Conservation (phyloP, 2,329 filamentous ascomycete genomes). For the Claviceps quebecensis region DNA sequence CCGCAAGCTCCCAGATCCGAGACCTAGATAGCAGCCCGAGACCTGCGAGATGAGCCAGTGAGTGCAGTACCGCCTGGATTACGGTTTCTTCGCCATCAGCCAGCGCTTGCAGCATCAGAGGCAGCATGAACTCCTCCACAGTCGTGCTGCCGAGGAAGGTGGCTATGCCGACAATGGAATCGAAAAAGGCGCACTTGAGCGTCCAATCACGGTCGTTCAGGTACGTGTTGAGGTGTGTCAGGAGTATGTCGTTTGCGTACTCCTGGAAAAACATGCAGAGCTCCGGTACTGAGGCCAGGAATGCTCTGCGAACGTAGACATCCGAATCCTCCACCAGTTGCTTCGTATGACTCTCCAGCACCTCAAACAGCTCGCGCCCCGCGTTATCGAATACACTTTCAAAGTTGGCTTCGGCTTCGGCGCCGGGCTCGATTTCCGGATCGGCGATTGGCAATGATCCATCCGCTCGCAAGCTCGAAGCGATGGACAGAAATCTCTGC, state of each 20-base stretch:
- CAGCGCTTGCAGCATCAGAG: constrained; percentile 88
- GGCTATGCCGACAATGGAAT: constrained; percentile 84
- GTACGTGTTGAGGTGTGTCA: constrained; percentile 94
- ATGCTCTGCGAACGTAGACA: constrained; percentile 74
- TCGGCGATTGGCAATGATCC: constrained; percentile 66
- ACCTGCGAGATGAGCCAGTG: constrained; percentile 74
- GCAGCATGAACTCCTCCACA: constrained; percentile 87
- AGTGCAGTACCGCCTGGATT: constrained; percentile 77
- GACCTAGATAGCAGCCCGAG: constrained; percentile 75
- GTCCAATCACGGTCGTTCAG: constrained; percentile 95
- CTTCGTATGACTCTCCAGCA: constrained; percentile 83
- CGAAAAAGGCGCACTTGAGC: constrained; percentile 91
- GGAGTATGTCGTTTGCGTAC: constrained; percentile 88
- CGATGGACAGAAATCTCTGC: constrained; percentile 75
- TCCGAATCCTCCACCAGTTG: constrained; percentile 77
- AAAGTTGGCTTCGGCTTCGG: constrained; percentile 53
- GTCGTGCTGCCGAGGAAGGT: constrained; percentile 79
- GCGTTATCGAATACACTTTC: constrained; percentile 79
- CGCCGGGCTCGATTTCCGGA: constrained; percentile 63
- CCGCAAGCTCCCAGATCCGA: constrained; percentile 76
- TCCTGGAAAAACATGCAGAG: constrained; percentile 89
- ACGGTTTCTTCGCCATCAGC: constrained; percentile 91
- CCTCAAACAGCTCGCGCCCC: constrained; percentile 64
- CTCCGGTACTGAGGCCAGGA: constrained; percentile 79
- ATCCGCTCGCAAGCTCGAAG: constrained; percentile 73